A percentile compares a stretch with the other conserved stretches of the same genome.
phyloP scores from a whole-genome alignment of 78 protist genomes.

The Pigoraptor vietnamica region DNA sequence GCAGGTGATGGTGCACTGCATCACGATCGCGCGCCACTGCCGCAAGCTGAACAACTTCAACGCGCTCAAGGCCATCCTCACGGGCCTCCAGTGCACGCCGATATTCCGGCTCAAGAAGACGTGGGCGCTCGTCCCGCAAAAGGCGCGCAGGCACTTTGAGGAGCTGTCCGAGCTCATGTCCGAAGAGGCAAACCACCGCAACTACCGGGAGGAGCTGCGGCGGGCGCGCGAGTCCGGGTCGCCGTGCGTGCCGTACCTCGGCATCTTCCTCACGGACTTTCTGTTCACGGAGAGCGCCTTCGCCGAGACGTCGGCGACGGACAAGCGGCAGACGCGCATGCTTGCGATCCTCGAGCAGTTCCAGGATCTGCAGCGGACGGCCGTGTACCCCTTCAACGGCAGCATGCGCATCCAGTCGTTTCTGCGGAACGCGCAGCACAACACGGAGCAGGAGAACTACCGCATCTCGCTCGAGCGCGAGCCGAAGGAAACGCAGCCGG shows the following conservation, averaged over 20 bases:
- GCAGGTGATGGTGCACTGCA: not conserved
- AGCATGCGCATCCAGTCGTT: not conserved
- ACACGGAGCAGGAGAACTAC: constrained; percentile 1
- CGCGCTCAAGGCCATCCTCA: constrained; percentile 12
- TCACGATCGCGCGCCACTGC: not conserved
- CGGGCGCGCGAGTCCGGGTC: not conserved
- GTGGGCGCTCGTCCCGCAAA: not conserved
- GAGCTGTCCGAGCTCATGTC: constrained; percentile 6
- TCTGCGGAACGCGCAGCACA: not conserved
- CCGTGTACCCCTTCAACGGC: not conserved
- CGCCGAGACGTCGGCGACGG: not conserved
- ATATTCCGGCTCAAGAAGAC: constrained; percentile 10
- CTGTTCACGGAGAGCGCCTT: not conserved
- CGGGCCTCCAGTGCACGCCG: constrained; percentile 5
- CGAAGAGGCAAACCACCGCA: not conserved
- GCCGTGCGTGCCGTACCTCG: constrained; percentile 17
- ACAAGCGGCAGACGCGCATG: not conserved
- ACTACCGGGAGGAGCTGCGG: not conserved
- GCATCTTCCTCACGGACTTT: not conserved
- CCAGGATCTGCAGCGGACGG: not conserved
- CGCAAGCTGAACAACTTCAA: constrained; percentile 6
- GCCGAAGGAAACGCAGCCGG: constrained; percentile 1
- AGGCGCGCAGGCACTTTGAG: not conserved
- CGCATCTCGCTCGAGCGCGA: not conserved
- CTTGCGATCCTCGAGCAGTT: not conserved